These are phyloP conservation scores for Xylaria intraflava DNA, from an alignment of 495 filamentous ascomycete species.

Conservation along the genomic window DNA sequence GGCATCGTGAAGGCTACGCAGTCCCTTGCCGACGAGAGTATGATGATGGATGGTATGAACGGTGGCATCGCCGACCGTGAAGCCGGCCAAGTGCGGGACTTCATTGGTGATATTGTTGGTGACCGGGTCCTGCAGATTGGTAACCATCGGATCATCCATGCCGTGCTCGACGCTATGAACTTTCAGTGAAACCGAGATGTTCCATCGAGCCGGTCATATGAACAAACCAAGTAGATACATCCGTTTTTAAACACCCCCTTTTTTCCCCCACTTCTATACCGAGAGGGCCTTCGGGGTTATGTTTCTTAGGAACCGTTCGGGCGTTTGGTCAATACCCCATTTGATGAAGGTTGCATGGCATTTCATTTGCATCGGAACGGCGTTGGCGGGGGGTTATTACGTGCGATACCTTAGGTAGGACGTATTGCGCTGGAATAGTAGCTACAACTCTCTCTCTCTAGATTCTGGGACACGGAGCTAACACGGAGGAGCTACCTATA, in stretches of 20 bases:
- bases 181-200: constrained; percentile 3
- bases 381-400: not conserved
- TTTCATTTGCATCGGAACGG: not conserved
- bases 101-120: constrained; percentile 55
- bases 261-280: not conserved
- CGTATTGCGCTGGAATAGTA: too few species aligned
- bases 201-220: not conserved
- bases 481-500: too few species aligned
- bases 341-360: constrained; percentile 3
- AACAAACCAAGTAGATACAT: too few species aligned
- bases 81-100: constrained; percentile 46
- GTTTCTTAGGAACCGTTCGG: not conserved
- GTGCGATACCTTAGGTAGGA: too few species aligned
- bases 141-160: constrained; percentile 42
- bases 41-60: constrained; percentile 23
- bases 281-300: not conserved
- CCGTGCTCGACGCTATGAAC: constrained; percentile 43
- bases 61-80: constrained; percentile 34
- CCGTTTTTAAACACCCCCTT: not conserved
- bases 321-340: constrained; percentile 8
- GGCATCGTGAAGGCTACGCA: constrained; percentile 55
- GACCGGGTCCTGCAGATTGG: constrained; percentile 48
- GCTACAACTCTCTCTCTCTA: too few species aligned
- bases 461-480: too few species aligned
- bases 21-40: constrained; percentile 26